Conservation (phyloP, 2,329 filamentous ascomycete species). For the Neofusicoccum parvum region DNA sequence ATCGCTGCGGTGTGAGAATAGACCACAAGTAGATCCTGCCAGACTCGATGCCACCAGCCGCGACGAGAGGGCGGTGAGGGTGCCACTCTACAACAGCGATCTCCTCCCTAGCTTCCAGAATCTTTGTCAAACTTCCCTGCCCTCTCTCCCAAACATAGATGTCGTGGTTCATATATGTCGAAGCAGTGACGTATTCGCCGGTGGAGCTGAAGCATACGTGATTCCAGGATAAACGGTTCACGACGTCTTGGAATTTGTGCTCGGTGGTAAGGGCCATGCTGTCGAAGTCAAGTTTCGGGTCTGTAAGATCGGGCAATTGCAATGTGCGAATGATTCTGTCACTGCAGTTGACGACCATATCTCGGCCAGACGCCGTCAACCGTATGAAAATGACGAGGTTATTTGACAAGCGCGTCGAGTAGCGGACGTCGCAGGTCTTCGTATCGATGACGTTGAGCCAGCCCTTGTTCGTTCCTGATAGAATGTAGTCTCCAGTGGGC, state of each 20-base stretch:
- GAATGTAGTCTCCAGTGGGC: slow-evolving; percentile 79
- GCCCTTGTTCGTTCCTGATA: slow-evolving; percentile 92
- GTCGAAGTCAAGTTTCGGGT: slow-evolving; percentile 71
- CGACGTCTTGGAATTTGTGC: slow-evolving; percentile 97
- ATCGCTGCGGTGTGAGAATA: slow-evolving; percentile 90
- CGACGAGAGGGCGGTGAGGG: slow-evolving; percentile 81
- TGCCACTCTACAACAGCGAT: slow-evolving; percentile 98
- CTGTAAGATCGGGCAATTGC: slow-evolving; percentile 73
- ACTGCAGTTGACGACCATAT: slow-evolving; percentile 88
- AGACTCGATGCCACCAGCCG: slow-evolving; percentile 88
- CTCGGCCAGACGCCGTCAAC: slow-evolving; percentile 79
- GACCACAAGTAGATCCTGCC: slow-evolving; percentile 96
- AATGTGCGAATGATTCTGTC: slow-evolving; percentile 95
- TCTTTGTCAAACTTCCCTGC: slow-evolving; percentile 91
- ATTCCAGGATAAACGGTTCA: slow-evolving; percentile 94
- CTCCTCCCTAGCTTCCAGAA: slow-evolving; percentile 96
- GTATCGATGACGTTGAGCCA: slow-evolving; percentile 95
- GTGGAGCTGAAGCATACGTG: slow-evolving; percentile 93
- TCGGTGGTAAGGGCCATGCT: slow-evolving; percentile 89
- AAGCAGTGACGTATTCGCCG: slow-evolving; percentile 93
- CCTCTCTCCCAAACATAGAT: slow-evolving; percentile 97
- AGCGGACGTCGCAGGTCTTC: slow-evolving; percentile 76
- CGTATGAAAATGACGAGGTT: slow-evolving; percentile 88
- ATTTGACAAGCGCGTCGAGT: slow-evolving; percentile 84
- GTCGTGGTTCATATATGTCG: slow-evolving; percentile 97